phyloP scores from a whole-genome alignment of 352 stramenopile species.

The Aphanomyces cochlioides region DNA sequence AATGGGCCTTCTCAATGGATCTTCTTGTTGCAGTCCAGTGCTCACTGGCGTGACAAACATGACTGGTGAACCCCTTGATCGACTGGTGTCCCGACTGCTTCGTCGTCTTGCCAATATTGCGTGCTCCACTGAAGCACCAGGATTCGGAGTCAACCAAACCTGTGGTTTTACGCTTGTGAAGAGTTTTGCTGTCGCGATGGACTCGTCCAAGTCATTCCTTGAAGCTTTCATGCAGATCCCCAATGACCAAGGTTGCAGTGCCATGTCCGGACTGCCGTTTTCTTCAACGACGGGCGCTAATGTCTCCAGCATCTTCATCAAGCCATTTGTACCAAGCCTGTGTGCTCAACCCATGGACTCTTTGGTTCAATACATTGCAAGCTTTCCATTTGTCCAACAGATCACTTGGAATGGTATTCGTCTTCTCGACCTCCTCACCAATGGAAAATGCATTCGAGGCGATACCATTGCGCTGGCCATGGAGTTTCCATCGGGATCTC shows the following conservation, averaged over 20 bases:
- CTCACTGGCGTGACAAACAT: neutral
- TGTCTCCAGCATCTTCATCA: neutral
- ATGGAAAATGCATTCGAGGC: neutral
- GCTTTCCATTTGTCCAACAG: neutral
- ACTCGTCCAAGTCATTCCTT: neutral
- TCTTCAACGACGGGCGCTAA: neutral
- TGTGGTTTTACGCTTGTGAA: neutral
- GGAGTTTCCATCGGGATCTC: neutral
- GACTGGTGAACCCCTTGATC: neutral
- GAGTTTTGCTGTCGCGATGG: neutral
- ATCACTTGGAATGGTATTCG: neutral
- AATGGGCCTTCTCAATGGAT: neutral
- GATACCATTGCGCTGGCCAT: neutral
- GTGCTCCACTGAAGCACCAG: constrained; percentile 7
- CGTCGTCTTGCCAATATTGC: neutral
- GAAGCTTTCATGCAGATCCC: neutral
- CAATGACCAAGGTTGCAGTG: neutral
- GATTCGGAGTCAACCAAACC: constrained; percentile 8
- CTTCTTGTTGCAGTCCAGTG: neutral
- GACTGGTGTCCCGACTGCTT: neutral
- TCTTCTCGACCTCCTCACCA: neutral
- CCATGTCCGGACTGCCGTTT: neutral
- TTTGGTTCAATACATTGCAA: neutral
- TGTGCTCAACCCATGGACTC: neutral
- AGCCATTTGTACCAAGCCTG: neutral